Evolutionary conservation across 441 rosid genomes (phyloP).

Genomic region (Jatropha multifida): DNA sequence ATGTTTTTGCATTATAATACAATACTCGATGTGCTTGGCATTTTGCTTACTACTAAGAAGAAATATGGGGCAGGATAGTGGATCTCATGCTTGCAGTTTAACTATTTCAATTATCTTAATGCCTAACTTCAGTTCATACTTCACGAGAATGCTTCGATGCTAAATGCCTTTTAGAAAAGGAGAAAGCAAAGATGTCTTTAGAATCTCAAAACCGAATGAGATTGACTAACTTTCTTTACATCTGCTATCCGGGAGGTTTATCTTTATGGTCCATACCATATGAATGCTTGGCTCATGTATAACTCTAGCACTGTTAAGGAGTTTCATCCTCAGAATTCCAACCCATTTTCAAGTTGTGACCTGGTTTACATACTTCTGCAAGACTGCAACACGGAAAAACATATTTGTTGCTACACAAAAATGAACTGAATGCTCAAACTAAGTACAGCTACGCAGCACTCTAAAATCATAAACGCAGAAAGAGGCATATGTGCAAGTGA

Average conservation of each 20-base stretch:
- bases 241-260: slow-evolving; percentile 8
- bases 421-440: slow-evolving; percentile 9
- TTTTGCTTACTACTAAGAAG: too few species aligned
- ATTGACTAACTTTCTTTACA: not conserved
- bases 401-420: slow-evolving; percentile 9
- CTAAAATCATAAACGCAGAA: not conserved
- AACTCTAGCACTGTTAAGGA: not conserved
- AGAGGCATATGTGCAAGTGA: not conserved
- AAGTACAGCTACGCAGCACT: slow-evolving; percentile 5
- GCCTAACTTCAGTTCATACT: not conserved
- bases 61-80: too few species aligned
- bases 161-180: not conserved
- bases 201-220: slow-evolving; percentile 9
- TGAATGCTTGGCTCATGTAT: not conserved
- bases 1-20: not conserved
- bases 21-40: too few species aligned
- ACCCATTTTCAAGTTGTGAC: slow-evolving; percentile 13
- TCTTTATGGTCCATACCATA: not conserved
- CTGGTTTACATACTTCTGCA: slow-evolving; percentile 15
- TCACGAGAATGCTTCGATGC: not conserved
- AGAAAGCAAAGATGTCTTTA: not conserved
- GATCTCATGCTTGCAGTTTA: not conserved
- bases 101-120: not conserved
- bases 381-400: not conserved
- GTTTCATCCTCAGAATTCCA: slow-evolving; percentile 8